A percentile compares a stretch with the other conserved stretches of the same genome.
phyloP scores from a whole-genome alignment of 805 yeast genomes.

The Candida cerambycidarum region DNA sequence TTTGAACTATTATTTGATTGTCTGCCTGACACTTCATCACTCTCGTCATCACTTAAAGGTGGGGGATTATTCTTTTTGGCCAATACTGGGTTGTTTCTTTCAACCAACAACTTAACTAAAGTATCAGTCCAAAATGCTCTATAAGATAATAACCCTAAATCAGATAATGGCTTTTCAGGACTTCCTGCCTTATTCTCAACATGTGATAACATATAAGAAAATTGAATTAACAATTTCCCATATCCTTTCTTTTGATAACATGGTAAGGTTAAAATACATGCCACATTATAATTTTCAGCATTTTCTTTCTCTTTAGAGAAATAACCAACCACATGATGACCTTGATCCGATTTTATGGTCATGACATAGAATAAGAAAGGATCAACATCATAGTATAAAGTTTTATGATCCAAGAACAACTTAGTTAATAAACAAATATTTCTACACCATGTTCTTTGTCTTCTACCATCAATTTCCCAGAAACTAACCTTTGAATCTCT shows the following conservation, averaged over 20 bases:
- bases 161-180: conserved; percentile 96
- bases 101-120: conserved; percentile 69
- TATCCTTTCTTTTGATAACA: conserved; percentile 95
- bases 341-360: conserved; percentile 86
- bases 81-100: conserved; percentile 43
- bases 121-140: conserved; percentile 97
- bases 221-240: conserved; percentile 88
- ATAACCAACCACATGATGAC: conserved; percentile 95
- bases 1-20: conserved; percentile 2
- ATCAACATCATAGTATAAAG: conserved; percentile 95
- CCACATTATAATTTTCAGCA: conserved; percentile 93
- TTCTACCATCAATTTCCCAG: conserved; percentile 96
- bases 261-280: conserved; percentile 94
- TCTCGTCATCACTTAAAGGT: conserved; percentile 36
- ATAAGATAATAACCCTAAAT: conserved; percentile 87
- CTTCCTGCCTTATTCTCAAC: conserved; percentile 91
- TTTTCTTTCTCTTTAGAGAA: conserved; percentile 96
- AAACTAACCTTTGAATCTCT: conserved; percentile 90
- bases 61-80: conserved; percentile 37
- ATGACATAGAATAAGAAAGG: conserved; percentile 95
- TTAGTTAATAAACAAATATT: conserved; percentile 89
- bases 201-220: conserved; percentile 86
- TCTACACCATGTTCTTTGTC: conserved; percentile 96
- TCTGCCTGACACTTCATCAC: conserved; percentile 19
- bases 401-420: conserved; percentile 91